phyloP scores from a whole-genome alignment of 257 asterid genomes.

The Solanum pennellii region DNA sequence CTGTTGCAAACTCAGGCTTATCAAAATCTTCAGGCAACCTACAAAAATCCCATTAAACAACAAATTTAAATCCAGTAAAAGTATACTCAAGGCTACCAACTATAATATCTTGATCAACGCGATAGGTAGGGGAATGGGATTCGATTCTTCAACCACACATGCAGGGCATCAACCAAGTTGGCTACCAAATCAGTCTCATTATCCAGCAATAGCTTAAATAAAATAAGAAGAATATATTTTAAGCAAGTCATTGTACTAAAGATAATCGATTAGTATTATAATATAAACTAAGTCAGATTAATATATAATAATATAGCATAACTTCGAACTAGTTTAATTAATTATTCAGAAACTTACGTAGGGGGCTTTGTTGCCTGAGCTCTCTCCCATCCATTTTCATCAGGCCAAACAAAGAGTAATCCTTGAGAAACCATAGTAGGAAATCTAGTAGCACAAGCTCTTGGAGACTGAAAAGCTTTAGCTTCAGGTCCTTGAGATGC shows the following conservation, averaged over 20 bases:
- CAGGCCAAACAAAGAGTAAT: constrained; percentile 97
- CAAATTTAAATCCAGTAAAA: not conserved
- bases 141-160: not conserved
- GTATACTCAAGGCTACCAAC: not conserved
- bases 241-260: not conserved
- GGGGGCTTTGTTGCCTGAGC: constrained; percentile 79
- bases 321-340: not conserved
- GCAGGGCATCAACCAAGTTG: not conserved
- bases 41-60: constrained; percentile 1
- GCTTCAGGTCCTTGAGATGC: constrained; percentile 87
- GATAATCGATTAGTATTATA: not conserved
- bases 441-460: constrained; percentile 81
- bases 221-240: not conserved
- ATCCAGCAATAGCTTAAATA: not conserved
- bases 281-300: not conserved
- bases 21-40: constrained; percentile 98
- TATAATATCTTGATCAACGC: not conserved
- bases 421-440: constrained; percentile 97
- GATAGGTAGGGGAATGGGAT: not conserved
- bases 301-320: not conserved
- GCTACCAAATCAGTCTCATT: not conserved
- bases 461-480: constrained; percentile 66
- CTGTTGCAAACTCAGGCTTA: constrained; percentile 81
- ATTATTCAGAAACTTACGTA: constrained; percentile 20
- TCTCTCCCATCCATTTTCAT: constrained; percentile 88